phyloP scores from a whole-genome alignment of 257 asterid species.

The Solanum corneliomulleri region DNA sequence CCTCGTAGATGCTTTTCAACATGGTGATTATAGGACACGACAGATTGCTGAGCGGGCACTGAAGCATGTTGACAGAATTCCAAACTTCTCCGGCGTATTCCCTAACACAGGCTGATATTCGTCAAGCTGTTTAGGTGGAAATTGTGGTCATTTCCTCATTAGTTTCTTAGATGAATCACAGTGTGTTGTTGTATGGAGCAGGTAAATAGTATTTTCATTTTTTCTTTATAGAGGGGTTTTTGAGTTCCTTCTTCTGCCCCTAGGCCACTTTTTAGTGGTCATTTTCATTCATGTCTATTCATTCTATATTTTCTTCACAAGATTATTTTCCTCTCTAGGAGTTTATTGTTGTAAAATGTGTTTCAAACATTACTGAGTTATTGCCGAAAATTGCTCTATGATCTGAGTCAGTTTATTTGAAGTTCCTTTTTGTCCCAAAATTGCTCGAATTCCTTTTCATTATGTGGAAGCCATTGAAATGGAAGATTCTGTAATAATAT shows the following conservation, averaged over 20 bases:
- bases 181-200: constrained; percentile 6
- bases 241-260: background rate
- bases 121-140: background rate
- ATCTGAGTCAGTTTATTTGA: background rate
- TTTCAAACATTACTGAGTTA: background rate
- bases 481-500: background rate
- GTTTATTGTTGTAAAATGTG: background rate
- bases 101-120: constrained; percentile 29
- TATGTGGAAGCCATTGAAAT: background rate
- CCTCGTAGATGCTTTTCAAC: constrained; percentile 83
- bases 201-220: constrained; percentile 23
- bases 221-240: constrained; percentile 9
- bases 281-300: background rate
- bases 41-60: constrained; percentile 91
- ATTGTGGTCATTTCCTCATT: background rate
- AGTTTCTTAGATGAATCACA: background rate
- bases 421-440: background rate
- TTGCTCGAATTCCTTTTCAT: background rate
- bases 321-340: background rate
- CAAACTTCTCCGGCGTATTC: constrained; percentile 81
- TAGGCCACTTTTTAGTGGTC: background rate
- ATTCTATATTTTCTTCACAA: background rate
- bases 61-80: constrained; percentile 73
- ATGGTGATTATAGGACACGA: constrained; percentile 71
- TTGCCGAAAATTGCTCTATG: background rate